These are phyloP conservation scores for Mollisiaceae sp. DNA, from an alignment of 2,329 filamentous ascomycete species.

Conservation along the genomic window DNA sequence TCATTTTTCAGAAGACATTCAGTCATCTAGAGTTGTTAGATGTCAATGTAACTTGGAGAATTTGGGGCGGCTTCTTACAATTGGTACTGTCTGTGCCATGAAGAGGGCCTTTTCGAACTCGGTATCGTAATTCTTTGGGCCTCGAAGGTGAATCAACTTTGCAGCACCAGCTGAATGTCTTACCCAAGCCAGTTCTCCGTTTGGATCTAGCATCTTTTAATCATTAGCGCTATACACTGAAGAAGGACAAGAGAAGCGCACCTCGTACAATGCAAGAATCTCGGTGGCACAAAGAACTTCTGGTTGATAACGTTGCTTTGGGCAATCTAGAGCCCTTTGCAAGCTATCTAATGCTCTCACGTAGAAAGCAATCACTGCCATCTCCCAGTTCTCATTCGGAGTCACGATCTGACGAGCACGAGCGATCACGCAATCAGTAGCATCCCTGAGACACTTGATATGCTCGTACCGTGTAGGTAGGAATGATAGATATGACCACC, in stretches of 20 bases:
- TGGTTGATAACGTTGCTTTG: slow-evolving; percentile 30
- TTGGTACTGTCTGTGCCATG: slow-evolving; percentile 43
- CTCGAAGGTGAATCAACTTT: slow-evolving; percentile 41
- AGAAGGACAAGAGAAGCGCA: slow-evolving; percentile 28
- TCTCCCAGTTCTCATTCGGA: slow-evolving; percentile 26
- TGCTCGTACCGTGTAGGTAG: slow-evolving; percentile 38
- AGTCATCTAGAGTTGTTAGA: slow-evolving; percentile 28
- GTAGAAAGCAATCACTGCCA: slow-evolving; percentile 32
- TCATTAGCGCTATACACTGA: slow-evolving; percentile 25
- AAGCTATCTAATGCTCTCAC: slow-evolving; percentile 34
- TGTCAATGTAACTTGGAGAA: neutral
- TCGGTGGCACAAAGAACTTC: slow-evolving; percentile 38
- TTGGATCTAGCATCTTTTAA: slow-evolving; percentile 43
- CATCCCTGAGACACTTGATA: slow-evolving; percentile 36
- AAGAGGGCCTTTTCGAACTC: slow-evolving; percentile 47
- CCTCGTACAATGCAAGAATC: slow-evolving; percentile 37
- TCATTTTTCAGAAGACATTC: slow-evolving; percentile 34
- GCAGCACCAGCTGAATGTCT: slow-evolving; percentile 43
- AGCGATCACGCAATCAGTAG: slow-evolving; percentile 38
- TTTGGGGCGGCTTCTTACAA: slow-evolving; percentile 29
- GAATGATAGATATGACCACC: slow-evolving; percentile 40
- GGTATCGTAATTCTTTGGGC: slow-evolving; percentile 40
- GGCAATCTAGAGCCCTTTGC: slow-evolving; percentile 35
- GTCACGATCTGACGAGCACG: slow-evolving; percentile 37
- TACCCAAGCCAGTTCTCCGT: slow-evolving; percentile 40